Conservation (phyloP, 305 asterid genomes). For the Withania somnifera region DNA sequence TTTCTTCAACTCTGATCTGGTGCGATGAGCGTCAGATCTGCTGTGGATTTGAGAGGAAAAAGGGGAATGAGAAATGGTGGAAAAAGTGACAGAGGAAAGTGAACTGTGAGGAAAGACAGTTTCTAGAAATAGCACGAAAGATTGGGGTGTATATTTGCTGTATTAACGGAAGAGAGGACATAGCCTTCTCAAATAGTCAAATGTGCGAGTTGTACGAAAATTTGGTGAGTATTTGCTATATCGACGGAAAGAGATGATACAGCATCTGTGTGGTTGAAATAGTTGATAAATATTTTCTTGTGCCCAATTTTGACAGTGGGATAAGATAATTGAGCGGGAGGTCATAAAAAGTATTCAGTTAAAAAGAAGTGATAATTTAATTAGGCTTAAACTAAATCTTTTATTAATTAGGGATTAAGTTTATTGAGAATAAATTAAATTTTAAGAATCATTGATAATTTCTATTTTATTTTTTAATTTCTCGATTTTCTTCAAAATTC, state of each 20-base stretch:
- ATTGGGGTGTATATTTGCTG: background rate
- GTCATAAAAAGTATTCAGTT: no score
- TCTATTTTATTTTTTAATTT: no score
- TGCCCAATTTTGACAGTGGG: background rate
- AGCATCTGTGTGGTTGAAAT: background rate
- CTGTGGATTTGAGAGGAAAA: background rate
- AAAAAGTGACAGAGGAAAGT: background rate
- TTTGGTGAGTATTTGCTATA: background rate
- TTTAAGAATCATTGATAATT: no score
- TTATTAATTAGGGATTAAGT: no score
- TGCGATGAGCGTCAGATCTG: conserved; percentile 36
- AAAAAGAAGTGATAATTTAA: no score
- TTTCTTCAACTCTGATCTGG: conserved; percentile 31
- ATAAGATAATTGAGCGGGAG: no score
- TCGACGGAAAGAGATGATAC: background rate
- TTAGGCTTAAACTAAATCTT: no score
- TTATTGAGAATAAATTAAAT: no score
- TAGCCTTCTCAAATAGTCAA: no score
- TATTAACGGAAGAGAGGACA: background rate
- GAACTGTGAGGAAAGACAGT: background rate
- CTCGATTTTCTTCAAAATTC: no score
- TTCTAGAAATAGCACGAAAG: background rate
- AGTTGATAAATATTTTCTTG: background rate
- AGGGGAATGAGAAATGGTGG: background rate
- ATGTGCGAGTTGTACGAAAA: background rate